Percentiles rank a stretch among this genome's conserved stretches.
These are phyloP conservation scores for Torrubiellomyces zombiae DNA, from an alignment of 2,329 filamentous ascomycete genomes.

Conservation along the genomic window DNA sequence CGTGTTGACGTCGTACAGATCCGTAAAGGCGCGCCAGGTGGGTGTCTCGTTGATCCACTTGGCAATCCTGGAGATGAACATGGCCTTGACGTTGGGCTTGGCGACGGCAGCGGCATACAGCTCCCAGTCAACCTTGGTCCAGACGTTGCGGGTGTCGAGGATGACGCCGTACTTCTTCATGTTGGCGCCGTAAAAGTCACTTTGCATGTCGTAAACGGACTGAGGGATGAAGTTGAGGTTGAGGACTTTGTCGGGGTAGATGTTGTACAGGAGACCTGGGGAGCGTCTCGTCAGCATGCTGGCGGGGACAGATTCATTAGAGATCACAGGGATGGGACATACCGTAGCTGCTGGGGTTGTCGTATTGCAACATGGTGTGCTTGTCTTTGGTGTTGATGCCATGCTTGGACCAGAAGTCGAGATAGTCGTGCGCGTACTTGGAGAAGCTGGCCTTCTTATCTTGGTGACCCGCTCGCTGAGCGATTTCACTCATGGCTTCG, in stretches of 20 bases:
- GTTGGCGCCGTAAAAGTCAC: slow-evolving; percentile 55
- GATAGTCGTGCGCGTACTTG: slow-evolving; percentile 48
- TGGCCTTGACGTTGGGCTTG: slow-evolving; percentile 36
- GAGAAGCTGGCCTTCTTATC: slow-evolving; percentile 42
- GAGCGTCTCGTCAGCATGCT: background rate
- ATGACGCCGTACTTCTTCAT: slow-evolving; percentile 65
- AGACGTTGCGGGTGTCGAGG: slow-evolving; percentile 64
- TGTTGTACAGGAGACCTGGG: slow-evolving; percentile 48
- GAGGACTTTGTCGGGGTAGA: slow-evolving; percentile 65
- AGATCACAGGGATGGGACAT: slow-evolving; percentile 8
- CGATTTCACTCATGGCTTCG: slow-evolving; percentile 60
- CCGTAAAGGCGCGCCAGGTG: slow-evolving; percentile 56
- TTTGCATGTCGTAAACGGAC: slow-evolving; percentile 62
- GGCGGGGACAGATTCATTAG: background rate
- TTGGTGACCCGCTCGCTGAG: slow-evolving; percentile 40
- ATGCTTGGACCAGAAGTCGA: slow-evolving; percentile 53
- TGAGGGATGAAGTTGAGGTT: slow-evolving; percentile 62
- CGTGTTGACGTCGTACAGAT: slow-evolving; percentile 57
- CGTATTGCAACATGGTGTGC: slow-evolving; percentile 66
- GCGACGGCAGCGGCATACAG: slow-evolving; percentile 70
- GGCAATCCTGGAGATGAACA: slow-evolving; percentile 54
- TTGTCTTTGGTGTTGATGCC: slow-evolving; percentile 52
- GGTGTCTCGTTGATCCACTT: slow-evolving; percentile 59
- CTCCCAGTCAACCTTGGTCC: slow-evolving; percentile 80
- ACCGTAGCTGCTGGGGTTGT: slow-evolving; percentile 38